A percentile compares a stretch with the other conserved stretches of the same genome.
Conservation (phyloP, 331 rosid genomes). For the Malus hybrid region DNA sequence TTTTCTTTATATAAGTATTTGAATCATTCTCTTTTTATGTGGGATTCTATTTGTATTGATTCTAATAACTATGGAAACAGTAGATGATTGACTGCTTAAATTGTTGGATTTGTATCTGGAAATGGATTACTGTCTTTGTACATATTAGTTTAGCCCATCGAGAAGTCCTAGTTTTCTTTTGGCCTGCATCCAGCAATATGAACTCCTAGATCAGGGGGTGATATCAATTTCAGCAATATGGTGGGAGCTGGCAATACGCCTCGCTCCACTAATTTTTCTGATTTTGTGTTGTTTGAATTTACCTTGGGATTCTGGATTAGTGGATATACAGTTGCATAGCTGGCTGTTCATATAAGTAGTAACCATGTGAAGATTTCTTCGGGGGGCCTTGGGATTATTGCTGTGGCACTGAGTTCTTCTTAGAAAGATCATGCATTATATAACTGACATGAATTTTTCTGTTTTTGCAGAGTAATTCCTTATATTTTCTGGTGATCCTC, state of each 20-base stretch:
- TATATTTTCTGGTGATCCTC: slow-evolving; percentile 66
- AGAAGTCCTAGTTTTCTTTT: not conserved
- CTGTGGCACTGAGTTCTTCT: not conserved
- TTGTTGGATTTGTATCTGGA: not conserved
- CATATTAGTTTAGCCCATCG: not conserved
- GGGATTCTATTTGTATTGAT: not conserved
- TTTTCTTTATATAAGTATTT: slow-evolving; percentile 3
- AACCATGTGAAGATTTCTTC: not conserved
- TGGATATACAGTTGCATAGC: not conserved
- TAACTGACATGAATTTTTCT: slow-evolving; percentile 3
- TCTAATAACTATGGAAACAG: not conserved
- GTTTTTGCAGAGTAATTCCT: slow-evolving; percentile 64
- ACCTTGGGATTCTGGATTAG: not conserved
- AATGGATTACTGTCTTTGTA: not conserved
- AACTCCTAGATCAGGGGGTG: not conserved
- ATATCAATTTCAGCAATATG: not conserved
- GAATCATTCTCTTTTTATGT: not conserved
- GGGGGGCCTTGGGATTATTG: not conserved
- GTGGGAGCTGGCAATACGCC: not conserved
- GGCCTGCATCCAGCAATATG: not conserved
- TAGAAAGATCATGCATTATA: not conserved
- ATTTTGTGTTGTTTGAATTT: not conserved
- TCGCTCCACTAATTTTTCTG: not conserved
- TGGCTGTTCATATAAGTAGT: not conserved
- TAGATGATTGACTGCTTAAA: slow-evolving; percentile 4